Base-by-base conservation (phyloP, 78 protist genomes). In the Dictyostelium citrinum region DNA sequence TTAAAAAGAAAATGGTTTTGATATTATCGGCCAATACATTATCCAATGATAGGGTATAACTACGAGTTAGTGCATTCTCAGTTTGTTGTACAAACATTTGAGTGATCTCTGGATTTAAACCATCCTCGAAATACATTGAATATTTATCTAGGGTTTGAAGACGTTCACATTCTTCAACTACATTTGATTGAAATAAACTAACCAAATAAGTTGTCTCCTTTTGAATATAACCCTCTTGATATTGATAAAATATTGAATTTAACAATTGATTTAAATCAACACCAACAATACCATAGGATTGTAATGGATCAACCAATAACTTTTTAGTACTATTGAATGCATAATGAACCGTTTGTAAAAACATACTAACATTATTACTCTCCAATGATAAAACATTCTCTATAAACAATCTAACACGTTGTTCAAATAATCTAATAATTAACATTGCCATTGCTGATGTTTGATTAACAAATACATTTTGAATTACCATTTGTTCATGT, bases 361-460 rank as follows among this genome's bases (percentile, higher is more conserved):
- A 88, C 55, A 43, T 20, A 29, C 72, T 14, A 33, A 33, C 51
- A 27, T 80, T 80, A 11, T 22, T 45, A n/a, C 27, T 76, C 43
- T 88, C 93, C 41, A 88, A 22, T 17, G 16, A 27, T 35, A 88
- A 88, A n/a, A 68, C 81, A 67, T 39, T 88, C 35, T 88, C 93
- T 35, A 88, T 61, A 68, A 88, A 88, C 29, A 33, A n/a, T 43
- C 49, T 60, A 39, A 88, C 93, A 61, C 93, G 41, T 88, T 88
- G 93, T 67, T 88, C 93, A 88, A 88, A 88, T 3, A 88, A 45
- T 78, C 93, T 76, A 27, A 60, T 55, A 35, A 88, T 78, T 33
- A 88, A 27, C 93, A 88, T 88, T 31, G 61, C 80, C 84, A 88
- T 88, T 16, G 85, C 93, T 11, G 85, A 76, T 31, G 93, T 88